These are phyloP conservation scores for Arachnopeziza araneosa DNA, from an alignment of 2,329 filamentous ascomycete genomes.

Conservation along the genomic window DNA sequence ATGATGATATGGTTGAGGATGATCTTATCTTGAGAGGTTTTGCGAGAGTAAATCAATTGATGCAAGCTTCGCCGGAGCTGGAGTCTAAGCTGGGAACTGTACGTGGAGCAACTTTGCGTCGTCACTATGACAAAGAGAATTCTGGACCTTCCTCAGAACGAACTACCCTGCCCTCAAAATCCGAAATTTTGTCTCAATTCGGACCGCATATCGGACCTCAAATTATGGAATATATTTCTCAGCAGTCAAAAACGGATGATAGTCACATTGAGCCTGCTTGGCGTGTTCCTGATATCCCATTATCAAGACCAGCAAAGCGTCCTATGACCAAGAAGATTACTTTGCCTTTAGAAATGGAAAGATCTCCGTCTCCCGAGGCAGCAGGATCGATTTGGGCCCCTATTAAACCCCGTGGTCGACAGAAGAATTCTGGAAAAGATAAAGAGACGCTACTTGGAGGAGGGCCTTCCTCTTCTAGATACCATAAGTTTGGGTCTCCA, in stretches of 20 bases:
- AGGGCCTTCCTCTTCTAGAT: background rate
- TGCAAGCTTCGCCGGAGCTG: slow-evolving; percentile 14
- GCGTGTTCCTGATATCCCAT: slow-evolving; percentile 20
- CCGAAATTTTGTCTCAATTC: slow-evolving; percentile 27
- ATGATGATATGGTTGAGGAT: slow-evolving; percentile 28
- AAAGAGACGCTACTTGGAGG: background rate
- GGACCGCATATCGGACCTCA: slow-evolving; percentile 26
- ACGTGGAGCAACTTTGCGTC: background rate
- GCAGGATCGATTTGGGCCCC: slow-evolving; percentile 28
- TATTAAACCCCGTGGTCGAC: slow-evolving; percentile 4
- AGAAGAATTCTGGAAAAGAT: background rate
- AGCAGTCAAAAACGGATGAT: slow-evolving; percentile 18
- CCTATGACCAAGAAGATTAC: slow-evolving; percentile 1
- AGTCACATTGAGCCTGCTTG: slow-evolving; percentile 24
- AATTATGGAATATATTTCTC: slow-evolving; percentile 24
- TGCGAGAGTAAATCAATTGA: slow-evolving; percentile 17
- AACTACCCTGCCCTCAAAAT: slow-evolving; percentile 20
- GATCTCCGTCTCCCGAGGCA: slow-evolving; percentile 23
- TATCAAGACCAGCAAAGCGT: background rate
- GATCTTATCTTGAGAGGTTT: slow-evolving; percentile 30
- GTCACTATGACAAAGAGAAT: background rate
- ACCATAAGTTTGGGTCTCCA: background rate
- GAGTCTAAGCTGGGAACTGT: slow-evolving; percentile 2
- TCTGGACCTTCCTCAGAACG: background rate
- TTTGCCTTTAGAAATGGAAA: slow-evolving; percentile 16